phyloP scores from a whole-genome alignment of 2,329 filamentous ascomycete genomes.

The Microdochium trichocladiopsis region DNA sequence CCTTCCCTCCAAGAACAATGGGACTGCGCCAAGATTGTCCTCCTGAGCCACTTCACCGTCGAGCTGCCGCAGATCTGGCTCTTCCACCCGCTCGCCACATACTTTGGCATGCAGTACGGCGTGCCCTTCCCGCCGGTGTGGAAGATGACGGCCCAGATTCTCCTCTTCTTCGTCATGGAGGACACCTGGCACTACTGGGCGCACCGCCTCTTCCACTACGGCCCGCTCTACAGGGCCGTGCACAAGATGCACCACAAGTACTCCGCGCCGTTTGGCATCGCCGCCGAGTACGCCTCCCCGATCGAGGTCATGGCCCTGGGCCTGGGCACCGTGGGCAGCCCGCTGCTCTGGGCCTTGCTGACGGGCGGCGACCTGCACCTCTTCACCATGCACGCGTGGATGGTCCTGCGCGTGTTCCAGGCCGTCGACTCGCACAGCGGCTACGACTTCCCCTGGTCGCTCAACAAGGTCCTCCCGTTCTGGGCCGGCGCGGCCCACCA shows the following conservation, averaged over 20 bases:
- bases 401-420: conserved; percentile 86
- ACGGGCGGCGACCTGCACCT: conserved; percentile 81
- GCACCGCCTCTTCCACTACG: conserved; percentile 89
- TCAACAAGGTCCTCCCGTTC: conserved; percentile 93
- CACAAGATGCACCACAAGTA: conserved; percentile 99
- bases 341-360: conserved; percentile 75
- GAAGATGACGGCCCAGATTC: conserved; percentile 88
- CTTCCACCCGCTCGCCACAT: conserved; percentile 95
- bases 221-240: conserved; percentile 88
- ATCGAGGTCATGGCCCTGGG: conserved; percentile 96
- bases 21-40: conserved; percentile 86
- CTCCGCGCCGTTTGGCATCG: conserved; percentile 94
- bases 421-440: conserved; percentile 96
- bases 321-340: conserved; percentile 73
- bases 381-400: conserved; percentile 97
- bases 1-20: conserved; percentile 91
- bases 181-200: conserved; percentile 98
- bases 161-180: conserved; percentile 91
- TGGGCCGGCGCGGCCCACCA: conserved; percentile 98
- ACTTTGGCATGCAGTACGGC: conserved; percentile 78
- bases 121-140: conserved; percentile 81
- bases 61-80: conserved; percentile 98
- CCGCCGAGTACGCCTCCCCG: conserved; percentile 94
- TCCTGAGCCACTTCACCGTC: conserved; percentile 94
- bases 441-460: conserved; percentile 96